These are phyloP conservation scores for Xylaria intraflava DNA, from an alignment of 495 filamentous ascomycete genomes.

Conservation along the genomic window DNA sequence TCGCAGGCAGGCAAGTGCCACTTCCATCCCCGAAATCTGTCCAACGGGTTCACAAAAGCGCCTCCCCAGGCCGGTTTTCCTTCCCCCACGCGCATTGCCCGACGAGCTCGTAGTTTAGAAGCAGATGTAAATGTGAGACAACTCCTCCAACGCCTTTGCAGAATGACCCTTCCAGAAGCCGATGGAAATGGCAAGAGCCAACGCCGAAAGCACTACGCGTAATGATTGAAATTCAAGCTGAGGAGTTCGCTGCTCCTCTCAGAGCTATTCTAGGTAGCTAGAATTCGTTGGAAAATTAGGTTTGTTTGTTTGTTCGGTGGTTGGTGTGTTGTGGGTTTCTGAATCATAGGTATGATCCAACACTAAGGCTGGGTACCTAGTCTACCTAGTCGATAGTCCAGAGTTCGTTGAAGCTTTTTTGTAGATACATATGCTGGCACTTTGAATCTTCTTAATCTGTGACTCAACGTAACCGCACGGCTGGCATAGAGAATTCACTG, in stretches of 20 bases:
- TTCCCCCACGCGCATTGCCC: neutral
- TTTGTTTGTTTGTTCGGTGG: neutral
- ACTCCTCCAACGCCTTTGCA: constrained; percentile 14
- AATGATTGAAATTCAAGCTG: neutral
- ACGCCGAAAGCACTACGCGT: neutral
- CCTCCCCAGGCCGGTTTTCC: neutral
- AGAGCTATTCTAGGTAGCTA: neutral
- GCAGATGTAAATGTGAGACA: constrained; percentile 5
- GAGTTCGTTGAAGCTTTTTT: neutral
- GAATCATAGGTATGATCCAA: neutral
- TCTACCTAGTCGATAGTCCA: neutral
- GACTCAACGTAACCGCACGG: neutral
- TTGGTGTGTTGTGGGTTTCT: neutral
- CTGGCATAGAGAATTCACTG: constrained; percentile 32
- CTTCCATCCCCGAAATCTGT: neutral
- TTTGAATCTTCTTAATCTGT: neutral
- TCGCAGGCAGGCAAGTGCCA: neutral
- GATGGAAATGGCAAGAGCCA: constrained; percentile 13
- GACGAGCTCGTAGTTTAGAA: constrained; percentile 1
- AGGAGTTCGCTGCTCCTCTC: neutral
- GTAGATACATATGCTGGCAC: neutral
- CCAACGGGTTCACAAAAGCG: neutral
- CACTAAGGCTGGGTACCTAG: neutral
- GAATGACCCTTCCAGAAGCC: constrained; percentile 10
- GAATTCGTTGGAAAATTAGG: neutral